Percentiles rank a stretch among this genome's conserved stretches.
phyloP scores from a whole-genome alignment of 495 filamentous ascomycete species.

The Cladorrhinum samala region DNA sequence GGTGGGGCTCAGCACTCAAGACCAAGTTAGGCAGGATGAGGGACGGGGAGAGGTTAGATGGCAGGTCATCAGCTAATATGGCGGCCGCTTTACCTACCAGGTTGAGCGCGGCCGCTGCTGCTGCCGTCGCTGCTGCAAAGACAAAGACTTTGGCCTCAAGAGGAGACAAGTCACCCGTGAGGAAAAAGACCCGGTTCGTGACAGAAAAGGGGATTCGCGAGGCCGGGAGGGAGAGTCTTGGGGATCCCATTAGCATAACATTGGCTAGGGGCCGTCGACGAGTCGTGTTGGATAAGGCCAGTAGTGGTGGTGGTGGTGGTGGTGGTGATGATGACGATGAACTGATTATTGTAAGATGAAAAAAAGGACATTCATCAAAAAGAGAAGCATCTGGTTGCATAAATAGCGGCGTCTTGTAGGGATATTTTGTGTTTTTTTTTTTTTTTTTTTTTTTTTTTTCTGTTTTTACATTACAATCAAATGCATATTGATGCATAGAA shows the following conservation, averaged over 20 bases:
- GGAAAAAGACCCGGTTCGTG: constrained; percentile 79
- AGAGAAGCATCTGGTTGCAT: no score
- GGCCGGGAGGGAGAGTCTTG: constrained; percentile 68
- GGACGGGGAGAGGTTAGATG: constrained; percentile 40
- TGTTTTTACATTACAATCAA: no score
- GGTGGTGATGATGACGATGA: constrained; percentile 43
- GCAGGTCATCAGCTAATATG: not conserved
- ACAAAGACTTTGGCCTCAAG: constrained; percentile 5
- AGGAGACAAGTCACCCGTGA: constrained; percentile 38
- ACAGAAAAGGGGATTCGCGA: constrained; percentile 70
- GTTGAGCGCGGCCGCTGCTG: not conserved
- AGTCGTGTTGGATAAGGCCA: constrained; percentile 32
- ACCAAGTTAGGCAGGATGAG: constrained; percentile 48
- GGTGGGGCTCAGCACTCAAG: constrained; percentile 44
- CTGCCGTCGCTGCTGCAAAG: not conserved
- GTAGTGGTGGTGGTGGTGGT: no score
- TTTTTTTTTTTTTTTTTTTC: no score
- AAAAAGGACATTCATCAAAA: not conserved
- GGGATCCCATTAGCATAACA: constrained; percentile 36
- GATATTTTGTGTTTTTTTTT: no score
- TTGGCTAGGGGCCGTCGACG: constrained; percentile 18
- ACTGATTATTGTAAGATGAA: constrained; percentile 24
- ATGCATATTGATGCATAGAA: no score
- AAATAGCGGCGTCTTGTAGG: no score
- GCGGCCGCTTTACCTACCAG: not conserved